Conservation (phyloP, 495 filamentous ascomycete genomes). For the Poronia punctata region DNA sequence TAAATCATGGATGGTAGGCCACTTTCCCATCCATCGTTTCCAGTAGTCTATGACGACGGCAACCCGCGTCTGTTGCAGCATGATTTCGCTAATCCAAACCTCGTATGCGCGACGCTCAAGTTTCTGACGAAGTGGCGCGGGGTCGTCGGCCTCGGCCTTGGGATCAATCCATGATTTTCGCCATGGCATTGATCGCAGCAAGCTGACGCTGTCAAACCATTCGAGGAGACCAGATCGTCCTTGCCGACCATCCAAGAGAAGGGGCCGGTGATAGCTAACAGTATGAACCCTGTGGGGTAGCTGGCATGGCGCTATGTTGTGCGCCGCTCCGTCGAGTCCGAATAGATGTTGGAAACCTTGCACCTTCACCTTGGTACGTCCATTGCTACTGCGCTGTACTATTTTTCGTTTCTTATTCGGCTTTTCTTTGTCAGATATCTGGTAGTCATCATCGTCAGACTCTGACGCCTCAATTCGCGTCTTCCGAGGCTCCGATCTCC, state of each 20-base stretch:
- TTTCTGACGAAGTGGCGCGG: conserved; percentile 8
- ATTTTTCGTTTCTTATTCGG: conserved; percentile 8
- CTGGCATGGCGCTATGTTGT: conserved; percentile 1
- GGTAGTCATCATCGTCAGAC: conserved; percentile 5
- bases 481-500: neutral
- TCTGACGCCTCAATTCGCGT: conserved; percentile 4
- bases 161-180: conserved; percentile 36
- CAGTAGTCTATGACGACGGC: conserved; percentile 36
- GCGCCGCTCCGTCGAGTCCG: neutral
- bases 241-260: conserved; percentile 27
- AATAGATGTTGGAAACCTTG: neutral
- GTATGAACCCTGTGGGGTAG: conserved; percentile 12
- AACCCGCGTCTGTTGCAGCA: conserved; percentile 48
- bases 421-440: conserved; percentile 1
- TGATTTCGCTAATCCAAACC: conserved; percentile 45
- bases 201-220: conserved; percentile 34
- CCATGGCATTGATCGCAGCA: conserved; percentile 40
- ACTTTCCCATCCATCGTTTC: conserved; percentile 37
- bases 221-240: conserved; percentile 23
- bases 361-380: neutral
- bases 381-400: neutral
- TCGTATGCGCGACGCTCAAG: conserved; percentile 40
- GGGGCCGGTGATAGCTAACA: conserved; percentile 33
- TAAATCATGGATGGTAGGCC: conserved; percentile 33
- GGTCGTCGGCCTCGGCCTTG: neutral